Conservation (phyloP, 306 rosid genomes). For the Medicago truncatula region DNA sequence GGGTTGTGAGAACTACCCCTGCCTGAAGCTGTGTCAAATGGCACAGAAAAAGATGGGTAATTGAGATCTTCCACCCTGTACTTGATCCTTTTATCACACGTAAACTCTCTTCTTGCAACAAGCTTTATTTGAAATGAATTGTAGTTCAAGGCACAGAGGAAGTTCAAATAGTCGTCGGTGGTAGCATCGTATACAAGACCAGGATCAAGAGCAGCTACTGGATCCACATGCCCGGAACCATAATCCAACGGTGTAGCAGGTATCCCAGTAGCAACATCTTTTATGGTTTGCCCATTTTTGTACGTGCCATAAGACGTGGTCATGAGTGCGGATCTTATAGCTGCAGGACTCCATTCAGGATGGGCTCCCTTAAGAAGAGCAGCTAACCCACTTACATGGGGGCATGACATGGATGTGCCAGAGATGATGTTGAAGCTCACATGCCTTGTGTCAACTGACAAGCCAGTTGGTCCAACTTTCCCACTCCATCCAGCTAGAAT, state of each 20-base stretch:
- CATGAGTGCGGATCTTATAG: conserved; percentile 91
- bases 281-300: conserved; percentile 60
- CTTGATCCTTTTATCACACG: conserved; percentile 56
- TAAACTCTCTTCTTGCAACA: conserved; percentile 50
- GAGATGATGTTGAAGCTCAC: conserved; percentile 81
- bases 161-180: conserved; percentile 68
- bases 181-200: conserved; percentile 79
- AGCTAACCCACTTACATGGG: conserved; percentile 86
- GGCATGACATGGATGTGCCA: conserved; percentile 98
- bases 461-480: conserved; percentile 69
- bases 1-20: conserved; percentile 50
- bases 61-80: conserved; percentile 78
- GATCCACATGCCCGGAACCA: conserved; percentile 93
- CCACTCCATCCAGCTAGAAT: conserved; percentile 93
- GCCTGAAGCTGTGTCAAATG: conserved; percentile 64
- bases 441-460: conserved; percentile 53
- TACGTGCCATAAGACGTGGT: conserved; percentile 78
- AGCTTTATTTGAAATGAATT: conserved; percentile 57
- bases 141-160: conserved; percentile 85
- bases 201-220: conserved; percentile 84
- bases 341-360: conserved; percentile 92
- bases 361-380: conserved; percentile 79
- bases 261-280: conserved; percentile 66
- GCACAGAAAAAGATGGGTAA: conserved; percentile 90
- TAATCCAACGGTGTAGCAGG: conserved; percentile 79